These are phyloP conservation scores for Candida buenavistaensis DNA, from an alignment of 1,139 yeast genomes.

Conservation along the genomic window DNA sequence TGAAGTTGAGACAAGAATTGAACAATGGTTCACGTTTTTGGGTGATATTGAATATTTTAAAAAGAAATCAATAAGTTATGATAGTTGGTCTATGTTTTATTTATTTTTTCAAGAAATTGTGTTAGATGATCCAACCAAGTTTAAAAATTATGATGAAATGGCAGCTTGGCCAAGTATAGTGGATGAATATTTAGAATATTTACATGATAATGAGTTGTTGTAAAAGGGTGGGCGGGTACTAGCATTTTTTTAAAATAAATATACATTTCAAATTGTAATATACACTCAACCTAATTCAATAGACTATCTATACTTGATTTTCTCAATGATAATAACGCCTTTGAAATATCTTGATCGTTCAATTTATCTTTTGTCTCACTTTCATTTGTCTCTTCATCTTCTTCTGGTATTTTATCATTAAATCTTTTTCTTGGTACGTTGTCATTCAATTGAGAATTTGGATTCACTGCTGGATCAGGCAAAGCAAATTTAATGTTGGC, in stretches of 20 bases:
- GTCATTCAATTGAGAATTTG: constrained; percentile 15
- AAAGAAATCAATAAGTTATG: constrained; percentile 56
- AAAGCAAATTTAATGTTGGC: constrained; percentile 26
- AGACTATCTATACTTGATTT: constrained; percentile 45
- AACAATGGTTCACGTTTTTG: constrained; percentile 55
- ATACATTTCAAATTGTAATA: constrained; percentile 3
- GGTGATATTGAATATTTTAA: constrained; percentile 25
- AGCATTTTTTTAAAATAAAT: neutral
- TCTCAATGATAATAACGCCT: constrained; percentile 42
- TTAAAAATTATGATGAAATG: constrained; percentile 65
- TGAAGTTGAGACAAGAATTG: constrained; percentile 25
- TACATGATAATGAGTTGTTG: constrained; percentile 33
- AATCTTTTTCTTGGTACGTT: constrained; percentile 26
- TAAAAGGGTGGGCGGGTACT: constrained; percentile 1
- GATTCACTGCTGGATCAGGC: constrained; percentile 43
- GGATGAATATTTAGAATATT: constrained; percentile 76
- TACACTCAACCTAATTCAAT: constrained; percentile 26
- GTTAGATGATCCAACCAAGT: constrained; percentile 44
- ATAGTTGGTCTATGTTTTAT: constrained; percentile 83
- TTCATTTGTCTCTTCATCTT: constrained; percentile 12
- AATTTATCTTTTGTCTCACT: constrained; percentile 11
- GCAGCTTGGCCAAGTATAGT: constrained; percentile 92
- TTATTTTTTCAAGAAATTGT: constrained; percentile 59
- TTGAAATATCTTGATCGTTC: constrained; percentile 39
- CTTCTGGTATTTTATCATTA: constrained; percentile 25